These are phyloP conservation scores for Daldinia sp. DNA, from an alignment of 2,329 filamentous ascomycete species.

Conservation along the genomic window DNA sequence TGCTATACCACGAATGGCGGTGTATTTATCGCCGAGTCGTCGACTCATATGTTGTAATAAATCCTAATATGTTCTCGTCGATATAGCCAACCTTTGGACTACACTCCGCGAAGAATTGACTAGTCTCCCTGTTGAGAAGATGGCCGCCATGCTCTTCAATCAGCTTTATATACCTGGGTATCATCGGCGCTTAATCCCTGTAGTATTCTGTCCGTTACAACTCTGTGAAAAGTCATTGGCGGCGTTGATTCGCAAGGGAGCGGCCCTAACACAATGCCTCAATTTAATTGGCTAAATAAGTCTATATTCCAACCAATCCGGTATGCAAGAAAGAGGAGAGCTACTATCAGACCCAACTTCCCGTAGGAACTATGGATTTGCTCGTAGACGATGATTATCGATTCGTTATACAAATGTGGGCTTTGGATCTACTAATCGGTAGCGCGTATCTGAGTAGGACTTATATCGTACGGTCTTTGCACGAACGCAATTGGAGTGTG, in stretches of 20 bases:
- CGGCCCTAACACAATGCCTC: conserved; percentile 7
- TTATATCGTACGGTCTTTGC: conserved; percentile 2
- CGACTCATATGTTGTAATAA: too few species aligned
- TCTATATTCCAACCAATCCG: conserved; percentile 41
- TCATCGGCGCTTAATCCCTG: conserved; percentile 34
- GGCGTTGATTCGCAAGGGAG: conserved; percentile 6
- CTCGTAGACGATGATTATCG: conserved; percentile 9
- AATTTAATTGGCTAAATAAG: conserved; percentile 32
- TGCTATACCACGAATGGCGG: too few species aligned
- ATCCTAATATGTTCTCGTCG: neutral
- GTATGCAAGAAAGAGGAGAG: conserved; percentile 20
- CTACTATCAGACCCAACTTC: conserved; percentile 12
- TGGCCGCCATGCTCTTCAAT: neutral
- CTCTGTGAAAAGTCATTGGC: conserved; percentile 14
- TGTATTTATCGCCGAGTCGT: too few species aligned
- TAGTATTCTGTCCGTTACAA: neutral
- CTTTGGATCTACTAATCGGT: conserved; percentile 12
- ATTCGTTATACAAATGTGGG: conserved; percentile 27
- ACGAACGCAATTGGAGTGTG: conserved; percentile 29
- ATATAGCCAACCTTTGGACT: neutral
- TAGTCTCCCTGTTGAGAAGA: neutral
- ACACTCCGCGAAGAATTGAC: neutral
- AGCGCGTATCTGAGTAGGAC: conserved; percentile 30
- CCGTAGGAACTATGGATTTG: conserved; percentile 10
- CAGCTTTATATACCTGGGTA: conserved; percentile 7